Conservation (phyloP, 441 rosid species). For the Croton laevigatus region DNA sequence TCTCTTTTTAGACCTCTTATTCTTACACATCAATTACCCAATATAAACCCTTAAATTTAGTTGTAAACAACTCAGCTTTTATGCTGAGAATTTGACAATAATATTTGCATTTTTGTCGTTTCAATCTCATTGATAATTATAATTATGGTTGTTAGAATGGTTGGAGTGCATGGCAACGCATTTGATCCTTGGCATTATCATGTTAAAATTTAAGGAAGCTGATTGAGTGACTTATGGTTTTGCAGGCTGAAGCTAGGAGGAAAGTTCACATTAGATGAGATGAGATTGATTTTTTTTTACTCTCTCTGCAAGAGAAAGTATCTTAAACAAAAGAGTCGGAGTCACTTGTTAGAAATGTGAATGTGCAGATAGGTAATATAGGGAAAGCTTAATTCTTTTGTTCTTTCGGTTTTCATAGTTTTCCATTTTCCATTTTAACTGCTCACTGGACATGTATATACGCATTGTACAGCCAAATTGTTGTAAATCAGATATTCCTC, state of each 20-base stretch:
- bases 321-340: neutral
- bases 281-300: neutral
- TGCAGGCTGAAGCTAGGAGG: conserved; percentile 31
- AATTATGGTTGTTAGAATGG: too few species aligned
- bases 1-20: too few species aligned
- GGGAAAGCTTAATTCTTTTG: conserved; percentile 13
- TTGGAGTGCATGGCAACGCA: too few species aligned
- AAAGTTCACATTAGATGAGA: conserved; percentile 22
- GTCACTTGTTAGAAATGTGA: neutral
- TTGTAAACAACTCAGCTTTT: too few species aligned
- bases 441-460: too few species aligned
- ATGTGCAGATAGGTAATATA: neutral
- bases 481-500: neutral
- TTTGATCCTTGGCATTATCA: neutral
- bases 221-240: conserved; percentile 12
- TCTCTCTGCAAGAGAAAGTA: neutral
- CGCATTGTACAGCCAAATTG: neutral
- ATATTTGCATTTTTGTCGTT: too few species aligned
- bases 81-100: too few species aligned
- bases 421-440: too few species aligned
- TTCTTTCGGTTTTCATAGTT: neutral
- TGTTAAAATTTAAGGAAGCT: neutral
- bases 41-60: too few species aligned
- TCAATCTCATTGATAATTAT: too few species aligned
- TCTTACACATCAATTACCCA: too few species aligned